Evolutionary conservation across 2,329 filamentous ascomycete genomes (phyloP).

Genomic region (Beauveria brongniartii): DNA sequence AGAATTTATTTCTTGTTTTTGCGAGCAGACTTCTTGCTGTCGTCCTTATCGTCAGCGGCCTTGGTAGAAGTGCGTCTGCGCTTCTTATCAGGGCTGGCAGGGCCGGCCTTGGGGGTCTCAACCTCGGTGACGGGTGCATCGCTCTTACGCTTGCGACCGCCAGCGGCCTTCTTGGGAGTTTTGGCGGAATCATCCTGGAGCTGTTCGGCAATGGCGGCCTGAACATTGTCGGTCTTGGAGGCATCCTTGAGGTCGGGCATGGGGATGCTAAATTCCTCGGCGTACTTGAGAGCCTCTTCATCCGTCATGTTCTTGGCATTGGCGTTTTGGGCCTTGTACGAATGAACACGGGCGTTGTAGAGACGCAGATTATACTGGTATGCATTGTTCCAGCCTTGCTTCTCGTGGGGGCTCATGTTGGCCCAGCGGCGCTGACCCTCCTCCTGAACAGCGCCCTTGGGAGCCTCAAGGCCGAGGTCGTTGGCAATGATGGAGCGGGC

Average conservation of each 20-base stretch:
- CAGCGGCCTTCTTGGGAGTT: constrained; percentile 48
- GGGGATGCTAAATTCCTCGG: constrained; percentile 48
- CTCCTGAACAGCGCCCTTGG: constrained; percentile 79
- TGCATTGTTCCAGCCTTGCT: constrained; percentile 59
- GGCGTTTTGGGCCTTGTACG: constrained; percentile 53
- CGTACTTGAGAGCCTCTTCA: constrained; percentile 51
- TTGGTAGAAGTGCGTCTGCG: constrained; percentile 50
- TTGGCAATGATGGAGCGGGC: constrained; percentile 74
- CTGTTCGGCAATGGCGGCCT: constrained; percentile 52
- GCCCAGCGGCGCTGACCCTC: constrained; percentile 85
- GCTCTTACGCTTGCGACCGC: constrained; percentile 49
- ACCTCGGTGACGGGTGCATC: constrained; percentile 35
- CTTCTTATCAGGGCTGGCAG: constrained; percentile 55
- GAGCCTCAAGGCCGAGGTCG: constrained; percentile 66
- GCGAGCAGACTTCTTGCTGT: constrained; percentile 51
- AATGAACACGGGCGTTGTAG: constrained; percentile 57
- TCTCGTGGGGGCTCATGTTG: constrained; percentile 65
- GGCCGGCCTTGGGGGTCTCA: constrained; percentile 31
- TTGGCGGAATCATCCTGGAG: constrained; percentile 43
- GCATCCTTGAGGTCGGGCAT: constrained; percentile 41
- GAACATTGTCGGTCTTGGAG: constrained; percentile 35
- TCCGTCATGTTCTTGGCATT: constrained; percentile 54
- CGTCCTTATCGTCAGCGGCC: constrained; percentile 45
- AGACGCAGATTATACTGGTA: constrained; percentile 60
- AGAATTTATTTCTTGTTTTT: constrained; percentile 45